Evolutionary conservation across 352 stramenopile genomes (phyloP).

Genomic region (Albugo laibachii): DNA sequence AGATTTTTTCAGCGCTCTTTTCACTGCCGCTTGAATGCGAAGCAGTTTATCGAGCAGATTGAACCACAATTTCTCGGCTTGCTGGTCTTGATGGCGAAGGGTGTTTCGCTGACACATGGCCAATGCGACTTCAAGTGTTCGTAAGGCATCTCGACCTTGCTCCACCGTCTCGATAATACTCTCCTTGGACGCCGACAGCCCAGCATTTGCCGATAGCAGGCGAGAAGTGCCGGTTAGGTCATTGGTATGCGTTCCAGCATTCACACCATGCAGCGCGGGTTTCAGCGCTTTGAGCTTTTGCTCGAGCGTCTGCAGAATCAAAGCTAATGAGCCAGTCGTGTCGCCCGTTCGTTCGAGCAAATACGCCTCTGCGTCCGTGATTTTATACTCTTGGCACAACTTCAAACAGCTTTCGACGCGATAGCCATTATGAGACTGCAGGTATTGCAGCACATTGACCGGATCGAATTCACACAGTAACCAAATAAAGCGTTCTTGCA

Average conservation of each 20-base stretch:
- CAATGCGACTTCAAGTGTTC: conserved; percentile 80
- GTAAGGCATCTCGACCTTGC: conserved; percentile 64
- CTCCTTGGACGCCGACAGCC: conserved; percentile 16
- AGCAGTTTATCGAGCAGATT: conserved; percentile 86
- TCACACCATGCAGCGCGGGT: conserved; percentile 29
- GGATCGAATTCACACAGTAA: conserved; percentile 68
- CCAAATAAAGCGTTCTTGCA: conserved; percentile 68
- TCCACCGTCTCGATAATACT: conserved; percentile 66
- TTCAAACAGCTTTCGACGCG: conserved; percentile 72
- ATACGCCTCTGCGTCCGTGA: conserved; percentile 80
- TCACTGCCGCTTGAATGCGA: conserved; percentile 83
- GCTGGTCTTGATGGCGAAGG: conserved; percentile 59
- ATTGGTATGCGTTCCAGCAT: conserved; percentile 3
- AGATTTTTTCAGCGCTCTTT: conserved; percentile 70
- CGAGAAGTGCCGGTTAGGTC: conserved; percentile 7
- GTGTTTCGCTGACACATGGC: conserved; percentile 89
- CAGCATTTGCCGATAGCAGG: not conserved
- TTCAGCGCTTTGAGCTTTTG: conserved; percentile 85
- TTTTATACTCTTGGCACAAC: conserved; percentile 66
- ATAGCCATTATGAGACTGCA: conserved; percentile 75
- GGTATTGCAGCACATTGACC: conserved; percentile 46
- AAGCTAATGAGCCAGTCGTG: conserved; percentile 79
- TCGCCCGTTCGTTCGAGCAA: conserved; percentile 86
- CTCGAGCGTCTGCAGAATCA: conserved; percentile 86
- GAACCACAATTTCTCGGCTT: conserved; percentile 90